Evolutionary conservation across 768 basidiomycete genomes (phyloP).

Genomic region (Amyloporia xantha): DNA sequence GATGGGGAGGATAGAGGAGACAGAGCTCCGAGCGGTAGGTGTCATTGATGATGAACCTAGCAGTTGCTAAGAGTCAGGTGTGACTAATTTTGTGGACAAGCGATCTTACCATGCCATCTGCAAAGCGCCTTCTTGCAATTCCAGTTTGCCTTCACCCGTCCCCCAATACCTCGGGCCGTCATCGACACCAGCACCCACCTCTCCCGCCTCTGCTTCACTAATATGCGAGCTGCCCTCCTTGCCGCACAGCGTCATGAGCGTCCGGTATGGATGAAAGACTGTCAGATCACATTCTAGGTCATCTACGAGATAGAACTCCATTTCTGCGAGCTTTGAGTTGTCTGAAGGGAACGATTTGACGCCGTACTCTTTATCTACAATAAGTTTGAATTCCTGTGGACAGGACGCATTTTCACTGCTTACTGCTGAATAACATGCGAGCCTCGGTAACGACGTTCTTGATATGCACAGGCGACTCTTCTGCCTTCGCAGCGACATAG

Average conservation of each 20-base stretch:
- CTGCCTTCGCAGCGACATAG: slow-evolving; percentile 95
- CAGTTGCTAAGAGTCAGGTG: background rate
- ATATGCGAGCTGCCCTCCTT: slow-evolving; percentile 40
- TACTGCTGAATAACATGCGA: slow-evolving; percentile 66
- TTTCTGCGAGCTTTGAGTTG: slow-evolving; percentile 90
- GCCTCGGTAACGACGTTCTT: slow-evolving; percentile 88
- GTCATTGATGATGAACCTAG: slow-evolving; percentile 94
- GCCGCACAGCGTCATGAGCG: slow-evolving; percentile 71
- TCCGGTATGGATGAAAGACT: slow-evolving; percentile 93
- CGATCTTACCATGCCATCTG: slow-evolving; percentile 82
- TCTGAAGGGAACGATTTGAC: slow-evolving; percentile 81
- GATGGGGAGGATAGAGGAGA: slow-evolving; percentile 90
- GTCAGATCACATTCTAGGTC: slow-evolving; percentile 92
- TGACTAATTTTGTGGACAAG: background rate
- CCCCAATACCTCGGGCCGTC: slow-evolving; percentile 71
- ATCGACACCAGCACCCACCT: slow-evolving; percentile 46
- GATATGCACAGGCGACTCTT: slow-evolving; percentile 93
- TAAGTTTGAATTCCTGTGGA: slow-evolving; percentile 1
- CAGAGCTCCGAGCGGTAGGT: slow-evolving; percentile 91
- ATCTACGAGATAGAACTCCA: slow-evolving; percentile 98
- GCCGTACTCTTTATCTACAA: slow-evolving; percentile 52
- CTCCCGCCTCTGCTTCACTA: slow-evolving; percentile 47
- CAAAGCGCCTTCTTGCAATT: slow-evolving; percentile 66
- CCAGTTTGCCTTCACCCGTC: slow-evolving; percentile 70
- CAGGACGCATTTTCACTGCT: slow-evolving; percentile 20